Base-by-base conservation (phyloP, 163 green algal genomes). In the Trebouxiophyceae sp. region DNA sequence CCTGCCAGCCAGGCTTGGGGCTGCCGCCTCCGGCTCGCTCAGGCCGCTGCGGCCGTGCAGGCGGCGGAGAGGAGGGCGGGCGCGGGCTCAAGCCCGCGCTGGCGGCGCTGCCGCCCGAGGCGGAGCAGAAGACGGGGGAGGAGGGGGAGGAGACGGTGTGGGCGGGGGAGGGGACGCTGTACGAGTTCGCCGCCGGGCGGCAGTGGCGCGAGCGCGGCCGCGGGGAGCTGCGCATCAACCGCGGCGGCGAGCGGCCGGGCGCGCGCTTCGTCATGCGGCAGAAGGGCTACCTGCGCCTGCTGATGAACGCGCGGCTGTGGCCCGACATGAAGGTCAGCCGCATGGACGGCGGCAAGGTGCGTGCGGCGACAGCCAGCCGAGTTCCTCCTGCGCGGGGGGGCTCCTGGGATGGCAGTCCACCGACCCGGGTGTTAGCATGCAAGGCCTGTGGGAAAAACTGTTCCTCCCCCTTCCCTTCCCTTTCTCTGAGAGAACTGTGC, bases 271-370 rank as follows among this genome's bases (percentile, higher is more conserved):
- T 96, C 22, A 96, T 96, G 89, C 83, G 87, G 33, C 80, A 91
- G 58, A 71, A 73, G 24, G 90, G 86, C 56, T 95, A 95, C 76
- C 81, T 91, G 33, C 76, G 86, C 8, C 80, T 97, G 60, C 78
- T 96, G 54, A 75, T 97, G 6, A 97, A 97, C 69, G 90, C 90
- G 5, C 84, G 84, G 30, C 66, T 97, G 27, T 95, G 79, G 66
- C 27, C 60, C 2, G 79, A 73, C 58, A 92, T 96, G 83, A 81
- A 79, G n/a, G 59, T 88, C 30, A 80, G 78, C 16, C 70, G 72
- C 23, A 95, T 95, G 88, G 78, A 91, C 28, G 87, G 86, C 19
- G 77, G 77, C n/a, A 86, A 84, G 56, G 87, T 77, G 44, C 54
- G 54, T n/a, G n/a, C n/a, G n/a, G n/a, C n/a, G n/a, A n/a, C n/a